Evolutionary conservation across 1,139 yeast genomes (phyloP).

Genomic region (Geotrichum australiense): DNA sequence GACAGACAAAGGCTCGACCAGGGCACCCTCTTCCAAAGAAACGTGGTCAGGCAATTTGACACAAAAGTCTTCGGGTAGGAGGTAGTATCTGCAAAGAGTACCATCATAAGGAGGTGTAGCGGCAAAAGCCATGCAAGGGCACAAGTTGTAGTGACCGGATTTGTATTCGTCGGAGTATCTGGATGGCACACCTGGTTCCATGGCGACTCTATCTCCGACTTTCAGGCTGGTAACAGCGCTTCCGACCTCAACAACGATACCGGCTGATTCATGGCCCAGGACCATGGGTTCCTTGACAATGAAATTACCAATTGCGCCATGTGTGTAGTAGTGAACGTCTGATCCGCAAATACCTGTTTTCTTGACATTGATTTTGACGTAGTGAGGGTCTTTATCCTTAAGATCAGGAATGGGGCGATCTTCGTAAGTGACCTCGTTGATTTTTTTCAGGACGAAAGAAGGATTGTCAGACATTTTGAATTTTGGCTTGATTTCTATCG

Average conservation of each 20-base stretch:
- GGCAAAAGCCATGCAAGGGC: constrained; percentile 80
- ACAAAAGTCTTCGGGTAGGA: constrained; percentile 78
- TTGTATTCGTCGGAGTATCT: constrained; percentile 67
- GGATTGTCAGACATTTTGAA: constrained; percentile 39
- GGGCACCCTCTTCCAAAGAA: constrained; percentile 75
- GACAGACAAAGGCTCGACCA: constrained; percentile 82
- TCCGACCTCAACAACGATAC: constrained; percentile 63
- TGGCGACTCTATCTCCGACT: constrained; percentile 44
- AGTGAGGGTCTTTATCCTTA: constrained; percentile 53
- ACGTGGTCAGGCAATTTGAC: constrained; percentile 73
- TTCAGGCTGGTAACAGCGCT: constrained; percentile 43
- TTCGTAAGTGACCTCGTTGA: constrained; percentile 59
- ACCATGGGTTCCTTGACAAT: constrained; percentile 34
- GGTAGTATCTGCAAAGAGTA: constrained; percentile 63
- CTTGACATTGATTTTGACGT: constrained; percentile 67
- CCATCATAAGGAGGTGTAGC: constrained; percentile 75
- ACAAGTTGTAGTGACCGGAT: constrained; percentile 68
- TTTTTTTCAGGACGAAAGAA: constrained; percentile 60
- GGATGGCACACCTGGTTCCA: constrained; percentile 82
- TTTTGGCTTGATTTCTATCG: not conserved
- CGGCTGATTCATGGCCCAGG: constrained; percentile 72
- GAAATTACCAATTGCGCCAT: constrained; percentile 64
- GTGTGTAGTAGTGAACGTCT: constrained; percentile 75
- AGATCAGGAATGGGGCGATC: constrained; percentile 59
- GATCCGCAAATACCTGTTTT: constrained; percentile 86